phyloP scores from a whole-genome alignment of 495 filamentous ascomycete genomes.

The Alectoria sarmentosa region DNA sequence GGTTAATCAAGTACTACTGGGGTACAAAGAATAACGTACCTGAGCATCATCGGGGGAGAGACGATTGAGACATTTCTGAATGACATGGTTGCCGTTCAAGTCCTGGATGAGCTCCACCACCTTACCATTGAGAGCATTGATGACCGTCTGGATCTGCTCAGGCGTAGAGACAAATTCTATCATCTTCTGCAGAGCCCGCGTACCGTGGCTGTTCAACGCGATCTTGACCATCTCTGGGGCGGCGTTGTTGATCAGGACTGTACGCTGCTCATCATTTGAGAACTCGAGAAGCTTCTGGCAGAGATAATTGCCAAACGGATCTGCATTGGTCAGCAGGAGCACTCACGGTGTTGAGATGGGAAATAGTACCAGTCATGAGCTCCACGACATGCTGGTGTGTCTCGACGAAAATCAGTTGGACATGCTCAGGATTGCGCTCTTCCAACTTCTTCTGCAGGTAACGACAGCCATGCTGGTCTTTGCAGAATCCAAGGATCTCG shows the following conservation, averaged over 20 bases:
- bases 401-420: constrained; percentile 89
- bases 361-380: constrained; percentile 71
- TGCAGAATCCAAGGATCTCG: constrained; percentile 81
- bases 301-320: constrained; percentile 97
- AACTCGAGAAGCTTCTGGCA: constrained; percentile 95
- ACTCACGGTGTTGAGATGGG: constrained; percentile 18
- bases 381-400: constrained; percentile 87
- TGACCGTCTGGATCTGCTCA: constrained; percentile 73
- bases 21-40: constrained; percentile 22
- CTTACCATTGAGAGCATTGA: constrained; percentile 62
- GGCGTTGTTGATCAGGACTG: constrained; percentile 82
- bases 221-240: constrained; percentile 79
- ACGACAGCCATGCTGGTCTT: constrained; percentile 94
- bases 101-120: constrained; percentile 95
- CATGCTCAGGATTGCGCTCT: constrained; percentile 70
- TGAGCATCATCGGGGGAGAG: constrained; percentile 71
- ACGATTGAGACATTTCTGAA: constrained; percentile 97
- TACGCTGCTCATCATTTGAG: constrained; percentile 89
- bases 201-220: constrained; percentile 94
- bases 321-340: constrained; percentile 33
- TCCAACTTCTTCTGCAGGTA: constrained; percentile 97
- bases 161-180: constrained; percentile 87
- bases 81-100: constrained; percentile 96
- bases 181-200: constrained; percentile 96
- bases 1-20: not conserved